Evolutionary conservation across 1,284 basidiomycete species (phyloP).

Genomic region (Naganishia sp.): DNA sequence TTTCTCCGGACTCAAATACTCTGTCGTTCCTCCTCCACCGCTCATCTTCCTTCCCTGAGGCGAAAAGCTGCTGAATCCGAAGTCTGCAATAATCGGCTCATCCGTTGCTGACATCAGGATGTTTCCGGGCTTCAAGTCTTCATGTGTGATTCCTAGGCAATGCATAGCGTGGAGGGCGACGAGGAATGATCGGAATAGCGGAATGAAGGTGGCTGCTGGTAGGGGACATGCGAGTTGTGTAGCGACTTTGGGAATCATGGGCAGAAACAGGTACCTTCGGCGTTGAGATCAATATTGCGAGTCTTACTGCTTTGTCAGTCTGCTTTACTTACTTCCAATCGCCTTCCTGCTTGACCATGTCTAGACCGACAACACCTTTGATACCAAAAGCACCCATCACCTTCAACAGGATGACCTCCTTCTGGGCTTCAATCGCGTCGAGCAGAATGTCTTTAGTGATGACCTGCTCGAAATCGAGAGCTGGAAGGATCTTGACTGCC

Average conservation of each 20-base stretch:
- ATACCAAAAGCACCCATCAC: slow-evolving; percentile 45
- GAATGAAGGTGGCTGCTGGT: slow-evolving; percentile 32
- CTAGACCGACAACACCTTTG: slow-evolving; percentile 47
- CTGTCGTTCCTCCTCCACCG: slow-evolving; percentile 49
- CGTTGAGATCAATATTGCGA: background rate
- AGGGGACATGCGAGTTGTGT: slow-evolving; percentile 19
- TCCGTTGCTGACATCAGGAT: slow-evolving; percentile 41
- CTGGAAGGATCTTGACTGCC: slow-evolving; percentile 54
- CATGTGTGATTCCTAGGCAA: slow-evolving; percentile 47
- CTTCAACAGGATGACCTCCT: slow-evolving; percentile 52
- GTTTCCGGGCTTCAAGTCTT: slow-evolving; percentile 53
- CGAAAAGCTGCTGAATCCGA: slow-evolving; percentile 50
- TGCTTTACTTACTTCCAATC: slow-evolving; percentile 50
- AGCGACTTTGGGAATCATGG: slow-evolving; percentile 30
- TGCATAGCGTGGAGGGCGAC: slow-evolving; percentile 46
- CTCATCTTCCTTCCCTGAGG: slow-evolving; percentile 38
- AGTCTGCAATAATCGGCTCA: slow-evolving; percentile 46
- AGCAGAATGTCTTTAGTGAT: slow-evolving; percentile 40
- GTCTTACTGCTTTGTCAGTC: no score
- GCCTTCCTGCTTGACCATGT: slow-evolving; percentile 47
- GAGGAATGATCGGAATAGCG: slow-evolving; percentile 47
- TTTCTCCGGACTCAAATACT: slow-evolving; percentile 52
- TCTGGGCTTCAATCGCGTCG: slow-evolving; percentile 52
- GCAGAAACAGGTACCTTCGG: slow-evolving; percentile 34
- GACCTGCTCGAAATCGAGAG: slow-evolving; percentile 36